A percentile compares a stretch with the other conserved stretches of the same genome.
These are phyloP conservation scores for Gnomoniopsis sp. DNA, from an alignment of 2,329 filamentous ascomycete species.

Conservation along the genomic window DNA sequence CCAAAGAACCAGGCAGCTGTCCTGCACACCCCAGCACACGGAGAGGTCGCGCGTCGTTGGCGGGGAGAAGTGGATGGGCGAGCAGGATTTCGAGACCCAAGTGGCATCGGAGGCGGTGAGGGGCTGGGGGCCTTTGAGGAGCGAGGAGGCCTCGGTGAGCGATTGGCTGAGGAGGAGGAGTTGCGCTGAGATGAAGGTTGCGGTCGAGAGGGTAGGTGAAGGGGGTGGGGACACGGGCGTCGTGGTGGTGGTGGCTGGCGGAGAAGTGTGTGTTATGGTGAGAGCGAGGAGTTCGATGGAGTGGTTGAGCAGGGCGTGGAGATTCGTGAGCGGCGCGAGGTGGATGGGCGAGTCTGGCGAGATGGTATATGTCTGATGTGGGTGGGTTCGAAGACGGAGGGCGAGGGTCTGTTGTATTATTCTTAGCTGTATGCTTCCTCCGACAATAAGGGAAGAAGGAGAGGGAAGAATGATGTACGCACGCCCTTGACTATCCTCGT, in stretches of 20 bases:
- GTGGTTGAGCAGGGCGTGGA: constrained; percentile 76
- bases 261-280: constrained; percentile 56
- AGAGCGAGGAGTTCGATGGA: constrained; percentile 80
- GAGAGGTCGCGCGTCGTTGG: constrained; percentile 60
- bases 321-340: constrained; percentile 66
- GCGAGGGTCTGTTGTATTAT: constrained; percentile 59
- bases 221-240: constrained; percentile 53
- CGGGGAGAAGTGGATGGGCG: constrained; percentile 41
- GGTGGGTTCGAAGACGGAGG: constrained; percentile 70
- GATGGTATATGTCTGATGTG: constrained; percentile 46
- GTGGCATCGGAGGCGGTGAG: constrained; percentile 34
- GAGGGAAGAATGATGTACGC: constrained; percentile 33
- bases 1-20: constrained; percentile 66
- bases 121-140: constrained; percentile 52
- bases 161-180: constrained; percentile 54
- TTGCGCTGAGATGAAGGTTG: constrained; percentile 50
- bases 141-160: constrained; percentile 46
- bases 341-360: constrained; percentile 48
- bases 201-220: constrained; percentile 38
- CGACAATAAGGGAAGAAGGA: neutral
- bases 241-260: constrained; percentile 43
- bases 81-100: constrained; percentile 43
- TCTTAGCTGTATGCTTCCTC: neutral
- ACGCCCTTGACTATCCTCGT: constrained; percentile 90
- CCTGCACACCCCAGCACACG: constrained; percentile 67